These are phyloP conservation scores for Rubroboletus pulcherrimus DNA, from an alignment of 768 basidiomycete genomes.

Conservation along the genomic window DNA sequence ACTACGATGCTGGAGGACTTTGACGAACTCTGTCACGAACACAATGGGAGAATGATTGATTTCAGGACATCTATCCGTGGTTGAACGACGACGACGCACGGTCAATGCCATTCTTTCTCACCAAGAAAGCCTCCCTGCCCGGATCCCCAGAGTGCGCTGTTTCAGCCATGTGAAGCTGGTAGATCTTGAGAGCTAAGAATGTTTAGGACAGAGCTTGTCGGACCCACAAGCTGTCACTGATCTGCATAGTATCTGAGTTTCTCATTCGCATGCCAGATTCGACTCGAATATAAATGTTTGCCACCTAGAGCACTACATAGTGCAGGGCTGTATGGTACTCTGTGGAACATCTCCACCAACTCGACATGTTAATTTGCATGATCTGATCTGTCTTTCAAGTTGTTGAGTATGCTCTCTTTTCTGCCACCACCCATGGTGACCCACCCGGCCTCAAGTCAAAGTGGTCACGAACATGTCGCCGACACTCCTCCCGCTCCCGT, in stretches of 20 bases:
- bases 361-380: neutral
- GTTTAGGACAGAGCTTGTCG: slow-evolving; percentile 1
- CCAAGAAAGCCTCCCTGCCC: slow-evolving; percentile 17
- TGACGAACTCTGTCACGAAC: slow-evolving; percentile 39
- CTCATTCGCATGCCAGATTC: neutral
- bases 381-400: neutral
- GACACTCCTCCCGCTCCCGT: neutral
- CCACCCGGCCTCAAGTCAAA: neutral
- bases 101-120: slow-evolving; percentile 33
- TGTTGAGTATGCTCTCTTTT: neutral
- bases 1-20: slow-evolving; percentile 49
- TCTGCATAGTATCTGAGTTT: neutral
- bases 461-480: neutral
- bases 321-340: neutral
- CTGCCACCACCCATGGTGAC: neutral
- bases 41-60: slow-evolving; percentile 1
- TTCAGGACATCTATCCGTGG: slow-evolving; percentile 10
- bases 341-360: neutral
- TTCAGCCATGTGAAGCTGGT: slow-evolving; percentile 19
- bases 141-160: slow-evolving; percentile 6
- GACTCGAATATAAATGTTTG: neutral
- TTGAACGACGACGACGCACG: slow-evolving; percentile 31
- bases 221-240: slow-evolving; percentile 1
- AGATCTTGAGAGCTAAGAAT: neutral
- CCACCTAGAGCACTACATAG: neutral